A percentile compares a stretch with the other conserved stretches of the same genome.
phyloP scores from a whole-genome alignment of 192 early-diverging fungal genomes.

The Spinellus fusiger region DNA sequence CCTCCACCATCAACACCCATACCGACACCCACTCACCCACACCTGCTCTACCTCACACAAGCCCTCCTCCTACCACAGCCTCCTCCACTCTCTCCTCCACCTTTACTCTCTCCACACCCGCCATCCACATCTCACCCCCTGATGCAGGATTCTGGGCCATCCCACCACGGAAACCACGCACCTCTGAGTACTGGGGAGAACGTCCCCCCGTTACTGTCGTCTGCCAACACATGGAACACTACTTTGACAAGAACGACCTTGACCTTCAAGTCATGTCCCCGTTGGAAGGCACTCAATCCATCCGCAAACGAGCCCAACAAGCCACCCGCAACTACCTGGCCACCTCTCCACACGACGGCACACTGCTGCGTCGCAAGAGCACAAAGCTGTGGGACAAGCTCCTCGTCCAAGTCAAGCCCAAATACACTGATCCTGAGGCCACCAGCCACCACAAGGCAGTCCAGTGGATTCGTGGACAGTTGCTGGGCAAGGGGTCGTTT shows the following conservation, averaged over 20 bases:
- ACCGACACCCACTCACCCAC: slow-evolving; percentile 20
- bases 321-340: slow-evolving; percentile 26
- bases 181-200: slow-evolving; percentile 55
- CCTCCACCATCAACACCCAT: neutral
- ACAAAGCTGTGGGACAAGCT: slow-evolving; percentile 52
- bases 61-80: neutral
- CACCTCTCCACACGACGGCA: slow-evolving; percentile 13
- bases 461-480: slow-evolving; percentile 72
- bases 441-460: slow-evolving; percentile 30
- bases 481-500: slow-evolving; percentile 86
- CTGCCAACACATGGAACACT: slow-evolving; percentile 63
- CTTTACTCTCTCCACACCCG: neutral
- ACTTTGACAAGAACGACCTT: slow-evolving; percentile 73
- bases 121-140: neutral
- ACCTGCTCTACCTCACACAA: neutral
- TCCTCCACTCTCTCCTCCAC: neutral
- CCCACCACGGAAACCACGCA: slow-evolving; percentile 6
- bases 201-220: slow-evolving; percentile 69
- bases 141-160: neutral
- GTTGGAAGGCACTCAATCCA: slow-evolving; percentile 32
- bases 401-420: slow-evolving; percentile 41
- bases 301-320: slow-evolving; percentile 44
- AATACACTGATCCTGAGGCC: slow-evolving; percentile 21
- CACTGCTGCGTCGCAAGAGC: slow-evolving; percentile 37
- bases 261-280: slow-evolving; percentile 57